Percentiles rank a stretch among this genome's conserved stretches.
These are phyloP conservation scores for Lactuca saligna DNA, from an alignment of 129 eudicot genomes.

Conservation along the genomic window DNA sequence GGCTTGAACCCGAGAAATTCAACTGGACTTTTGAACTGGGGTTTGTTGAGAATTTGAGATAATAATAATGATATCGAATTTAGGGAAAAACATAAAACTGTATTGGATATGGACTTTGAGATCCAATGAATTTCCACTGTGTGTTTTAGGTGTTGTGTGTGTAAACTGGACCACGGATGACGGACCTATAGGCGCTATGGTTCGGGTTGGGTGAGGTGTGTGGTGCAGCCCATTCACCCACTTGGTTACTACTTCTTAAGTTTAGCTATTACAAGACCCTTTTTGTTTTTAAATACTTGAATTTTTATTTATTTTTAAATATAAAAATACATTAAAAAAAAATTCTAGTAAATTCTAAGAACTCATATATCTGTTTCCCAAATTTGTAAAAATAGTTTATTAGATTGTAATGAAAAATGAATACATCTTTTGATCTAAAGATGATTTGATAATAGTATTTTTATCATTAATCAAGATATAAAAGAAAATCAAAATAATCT, in stretches of 20 bases:
- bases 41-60: conserved; percentile 11
- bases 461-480: too few species aligned
- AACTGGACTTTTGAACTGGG: conserved; percentile 55
- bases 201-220: background rate
- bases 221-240: conserved; percentile 36
- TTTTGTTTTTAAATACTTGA: conserved; percentile 1
- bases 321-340: too few species aligned
- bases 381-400: too few species aligned
- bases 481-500: too few species aligned
- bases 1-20: conserved; percentile 53
- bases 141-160: background rate
- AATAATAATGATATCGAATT: conserved; percentile 6
- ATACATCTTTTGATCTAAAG: too few species aligned
- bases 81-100: conserved; percentile 31
- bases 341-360: too few species aligned
- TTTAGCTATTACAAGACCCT: conserved; percentile 1
- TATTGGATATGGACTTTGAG: conserved; percentile 71
- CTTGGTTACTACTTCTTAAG: background rate
- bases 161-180: conserved; percentile 19
- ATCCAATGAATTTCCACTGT: conserved; percentile 36
- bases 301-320: background rate
- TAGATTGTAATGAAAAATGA: too few species aligned
- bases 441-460: too few species aligned
- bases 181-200: conserved; percentile 19
- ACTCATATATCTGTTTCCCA: too few species aligned